Evolutionary conservation across 257 asterid genomes (phyloP).

Genomic region (Marsdenia floribunda): DNA sequence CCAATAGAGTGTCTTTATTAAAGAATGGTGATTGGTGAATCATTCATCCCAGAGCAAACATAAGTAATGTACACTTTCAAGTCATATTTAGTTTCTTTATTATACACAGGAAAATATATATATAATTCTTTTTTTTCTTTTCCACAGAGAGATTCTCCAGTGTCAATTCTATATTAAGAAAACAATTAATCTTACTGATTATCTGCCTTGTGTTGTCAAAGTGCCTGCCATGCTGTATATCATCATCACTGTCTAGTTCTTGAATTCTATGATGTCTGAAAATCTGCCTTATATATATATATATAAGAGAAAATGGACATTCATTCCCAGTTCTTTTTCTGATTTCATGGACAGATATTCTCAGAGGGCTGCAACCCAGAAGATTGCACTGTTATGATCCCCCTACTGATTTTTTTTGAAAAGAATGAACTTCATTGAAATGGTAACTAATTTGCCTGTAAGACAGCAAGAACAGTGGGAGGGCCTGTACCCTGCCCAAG

Average conservation of each 20-base stretch:
- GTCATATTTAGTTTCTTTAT: neutral
- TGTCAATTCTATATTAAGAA: neutral
- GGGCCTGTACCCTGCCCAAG: too few species aligned
- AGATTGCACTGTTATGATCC: too few species aligned
- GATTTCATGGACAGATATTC: neutral
- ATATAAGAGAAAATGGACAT: neutral
- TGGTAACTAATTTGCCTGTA: too few species aligned
- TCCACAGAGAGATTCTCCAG: neutral
- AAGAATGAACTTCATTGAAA: too few species aligned
- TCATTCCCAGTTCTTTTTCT: neutral
- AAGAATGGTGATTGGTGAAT: neutral
- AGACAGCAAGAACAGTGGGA: too few species aligned
- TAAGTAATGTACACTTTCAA: neutral
- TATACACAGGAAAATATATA: neutral
- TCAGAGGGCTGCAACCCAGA: neutral
- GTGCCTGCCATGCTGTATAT: too few species aligned
- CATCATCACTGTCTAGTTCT: too few species aligned
- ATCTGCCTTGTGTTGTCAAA: neutral
- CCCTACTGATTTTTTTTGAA: too few species aligned
- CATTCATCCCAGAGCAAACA: neutral
- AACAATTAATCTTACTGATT: neutral
- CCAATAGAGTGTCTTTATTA: slow-evolving; percentile 27
- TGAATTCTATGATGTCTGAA: neutral
- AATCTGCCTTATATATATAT: neutral
- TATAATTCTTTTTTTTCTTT: neutral